Percentiles rank a stretch among this genome's conserved stretches.
These are phyloP conservation scores for Penstemon davidsonii DNA, from an alignment of 257 asterid species.

Conservation along the genomic window DNA sequence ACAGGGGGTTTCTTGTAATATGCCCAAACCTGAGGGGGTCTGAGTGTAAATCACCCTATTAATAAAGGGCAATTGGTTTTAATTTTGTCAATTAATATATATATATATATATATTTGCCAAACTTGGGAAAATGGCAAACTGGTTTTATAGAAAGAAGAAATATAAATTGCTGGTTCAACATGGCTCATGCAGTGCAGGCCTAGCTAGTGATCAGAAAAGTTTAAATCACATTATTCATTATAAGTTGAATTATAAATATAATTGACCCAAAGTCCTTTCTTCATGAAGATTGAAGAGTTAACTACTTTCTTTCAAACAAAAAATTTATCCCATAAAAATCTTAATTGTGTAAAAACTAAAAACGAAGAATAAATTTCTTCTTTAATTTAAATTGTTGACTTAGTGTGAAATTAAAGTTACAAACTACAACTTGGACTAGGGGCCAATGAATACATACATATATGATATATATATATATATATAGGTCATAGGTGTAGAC, in stretches of 20 bases:
- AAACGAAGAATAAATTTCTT: not conserved
- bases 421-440: no score
- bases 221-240: not conserved
- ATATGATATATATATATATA: no score
- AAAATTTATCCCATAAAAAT: not conserved
- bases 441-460: no score
- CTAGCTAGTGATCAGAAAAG: constrained; percentile 36
- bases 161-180: constrained; percentile 24
- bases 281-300: no score
- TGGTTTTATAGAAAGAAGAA: constrained; percentile 23
- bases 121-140: constrained; percentile 29
- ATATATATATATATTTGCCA: constrained; percentile 13
- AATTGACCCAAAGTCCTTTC: no score
- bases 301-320: no score
- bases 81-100: constrained; percentile 23
- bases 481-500: no score
- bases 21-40: no score
- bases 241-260: not conserved
- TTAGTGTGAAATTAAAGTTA: no score
- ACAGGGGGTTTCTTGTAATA: no score
- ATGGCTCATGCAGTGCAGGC: constrained; percentile 52
- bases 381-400: not conserved
- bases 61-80: constrained; percentile 23
- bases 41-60: no score
- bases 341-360: not conserved